Base-by-base conservation (phyloP, 148 eudicot genomes). In the Nyssa sinensis region DNA sequence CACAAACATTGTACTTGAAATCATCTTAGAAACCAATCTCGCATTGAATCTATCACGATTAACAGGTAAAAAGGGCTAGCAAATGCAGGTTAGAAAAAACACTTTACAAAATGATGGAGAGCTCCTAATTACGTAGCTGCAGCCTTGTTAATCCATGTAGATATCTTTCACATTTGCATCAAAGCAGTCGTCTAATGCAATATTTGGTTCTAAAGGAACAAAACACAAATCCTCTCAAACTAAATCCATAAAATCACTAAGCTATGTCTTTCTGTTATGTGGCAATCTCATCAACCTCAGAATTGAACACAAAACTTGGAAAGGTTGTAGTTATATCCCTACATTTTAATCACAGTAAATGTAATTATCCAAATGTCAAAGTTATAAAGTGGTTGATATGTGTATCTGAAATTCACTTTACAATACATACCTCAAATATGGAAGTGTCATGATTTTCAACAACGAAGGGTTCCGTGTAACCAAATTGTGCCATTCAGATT, bases 371-470 rank as follows among this genome's bases (percentile, higher is more conserved):
- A 3, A 64, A 70, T 47, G n/a, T 34, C 19, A 6, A 67, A 30
- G 39, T 44, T 9, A 44, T 44, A 19, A 44, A 44, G 51, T 44
- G 51, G 17, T 44, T 14, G 51, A 44, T 44, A 0, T 12, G 6
- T 12, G 51, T 1, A 44, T 44, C 17, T 44, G 51, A 44, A 0
- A 44, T 19, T 6, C n/a, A 66, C 9, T 66, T 12, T 14, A 55
- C 13, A 47, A 6, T 8, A 4, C 60, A 7, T 87, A 95, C 98
- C 98, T 89, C 65, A 95, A 82, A 78, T 95, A 95, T 64, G 93
- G 96, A 55, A 95, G 93, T 17, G 97, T 95, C 98, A 95, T 95
- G 62, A 95, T 88, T 76, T 89, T 90, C 79, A 95, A 69, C 71
- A 95, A 63, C 3, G 94, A 86, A 74, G 98, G 98, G 68, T 95